phyloP scores from a whole-genome alignment of 2,329 filamentous ascomycete genomes.

The Botrytis medusae region DNA sequence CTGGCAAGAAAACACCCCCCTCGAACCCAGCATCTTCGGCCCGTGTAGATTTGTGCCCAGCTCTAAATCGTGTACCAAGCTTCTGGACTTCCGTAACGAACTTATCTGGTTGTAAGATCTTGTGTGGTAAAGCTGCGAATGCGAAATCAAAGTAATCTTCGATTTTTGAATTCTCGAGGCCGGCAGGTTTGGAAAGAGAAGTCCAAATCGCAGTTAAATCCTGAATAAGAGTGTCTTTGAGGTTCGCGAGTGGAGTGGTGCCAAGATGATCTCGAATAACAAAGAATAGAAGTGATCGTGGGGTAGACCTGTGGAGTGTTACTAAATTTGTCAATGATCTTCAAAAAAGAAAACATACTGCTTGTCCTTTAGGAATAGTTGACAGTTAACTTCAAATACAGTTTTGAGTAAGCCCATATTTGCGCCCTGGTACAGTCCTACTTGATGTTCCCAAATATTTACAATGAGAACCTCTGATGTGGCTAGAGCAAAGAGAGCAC shows the following conservation, averaged over 20 bases:
- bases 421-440: constrained; percentile 94
- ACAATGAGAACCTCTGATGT: constrained; percentile 98
- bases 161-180: constrained; percentile 84
- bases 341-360: constrained; percentile 57
- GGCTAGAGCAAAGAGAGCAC: constrained; percentile 91
- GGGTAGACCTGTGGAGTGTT: constrained; percentile 63
- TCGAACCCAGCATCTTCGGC: constrained; percentile 70
- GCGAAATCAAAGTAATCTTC: constrained; percentile 99
- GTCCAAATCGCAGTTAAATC: constrained; percentile 92
- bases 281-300: constrained; percentile 93
- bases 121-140: constrained; percentile 93
- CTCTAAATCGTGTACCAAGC: constrained; percentile 76
- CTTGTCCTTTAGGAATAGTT: constrained; percentile 93
- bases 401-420: constrained; percentile 99
- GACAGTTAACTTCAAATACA: constrained; percentile 97
- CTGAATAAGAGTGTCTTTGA: constrained; percentile 85
- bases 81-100: constrained; percentile 79
- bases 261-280: constrained; percentile 97
- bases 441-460: constrained; percentile 99
- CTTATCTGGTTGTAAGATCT: constrained; percentile 90
- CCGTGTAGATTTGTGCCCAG: constrained; percentile 73
- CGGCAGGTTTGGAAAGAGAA: constrained; percentile 85
- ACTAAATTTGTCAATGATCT: constrained; percentile 25
- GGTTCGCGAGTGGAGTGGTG: constrained; percentile 83
- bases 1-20: constrained; percentile 82